A percentile compares a stretch with the other conserved stretches of the same genome.
These are phyloP conservation scores for Irpex rosettiformis DNA, from an alignment of 1,284 basidiomycete species.

Conservation along the genomic window DNA sequence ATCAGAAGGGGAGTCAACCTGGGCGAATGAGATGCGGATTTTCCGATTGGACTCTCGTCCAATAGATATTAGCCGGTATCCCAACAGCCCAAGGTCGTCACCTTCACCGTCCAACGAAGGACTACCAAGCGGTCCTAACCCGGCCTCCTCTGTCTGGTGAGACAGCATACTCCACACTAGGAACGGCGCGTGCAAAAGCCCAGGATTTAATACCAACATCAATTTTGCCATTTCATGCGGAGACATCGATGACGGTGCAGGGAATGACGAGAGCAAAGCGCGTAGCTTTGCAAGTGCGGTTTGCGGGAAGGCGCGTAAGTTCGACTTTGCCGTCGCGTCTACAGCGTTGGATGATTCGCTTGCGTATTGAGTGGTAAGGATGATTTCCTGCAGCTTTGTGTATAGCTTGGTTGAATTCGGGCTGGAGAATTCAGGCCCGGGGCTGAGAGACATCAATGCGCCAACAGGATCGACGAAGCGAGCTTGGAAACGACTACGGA, in stretches of 20 bases:
- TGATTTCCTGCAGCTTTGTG: conserved; percentile 47
- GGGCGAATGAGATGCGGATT: conserved; percentile 41
- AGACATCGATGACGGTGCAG: conserved; percentile 37
- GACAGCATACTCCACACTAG: conserved; percentile 60
- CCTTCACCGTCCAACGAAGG: conserved; percentile 37
- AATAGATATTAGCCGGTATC: conserved; percentile 44
- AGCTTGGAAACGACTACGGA: conserved; percentile 65
- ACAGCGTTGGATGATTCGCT: conserved; percentile 51
- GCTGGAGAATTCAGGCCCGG: conserved; percentile 6
- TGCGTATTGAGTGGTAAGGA: conserved; percentile 58
- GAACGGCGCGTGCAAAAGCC: conserved; percentile 48
- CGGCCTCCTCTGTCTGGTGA: conserved; percentile 48
- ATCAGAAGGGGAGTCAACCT: conserved; percentile 26
- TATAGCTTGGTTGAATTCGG: conserved; percentile 26
- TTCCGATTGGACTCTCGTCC: conserved; percentile 35
- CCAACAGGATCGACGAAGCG: conserved; percentile 62
- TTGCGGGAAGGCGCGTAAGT: conserved; percentile 59
- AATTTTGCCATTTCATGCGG: conserved; percentile 49
- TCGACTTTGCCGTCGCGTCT: conserved; percentile 45
- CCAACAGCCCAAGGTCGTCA: conserved; percentile 47
- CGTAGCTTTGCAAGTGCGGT: conserved; percentile 53
- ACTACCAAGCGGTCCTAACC: conserved; percentile 49
- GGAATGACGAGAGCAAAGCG: conserved; percentile 43
- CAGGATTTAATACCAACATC: conserved; percentile 53
- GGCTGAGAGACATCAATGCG: conserved; percentile 44